Percentiles rank a stretch among this genome's conserved stretches.
These are phyloP conservation scores for Bruguiera parviflora DNA, from an alignment of 345 rosid genomes.

Conservation along the genomic window DNA sequence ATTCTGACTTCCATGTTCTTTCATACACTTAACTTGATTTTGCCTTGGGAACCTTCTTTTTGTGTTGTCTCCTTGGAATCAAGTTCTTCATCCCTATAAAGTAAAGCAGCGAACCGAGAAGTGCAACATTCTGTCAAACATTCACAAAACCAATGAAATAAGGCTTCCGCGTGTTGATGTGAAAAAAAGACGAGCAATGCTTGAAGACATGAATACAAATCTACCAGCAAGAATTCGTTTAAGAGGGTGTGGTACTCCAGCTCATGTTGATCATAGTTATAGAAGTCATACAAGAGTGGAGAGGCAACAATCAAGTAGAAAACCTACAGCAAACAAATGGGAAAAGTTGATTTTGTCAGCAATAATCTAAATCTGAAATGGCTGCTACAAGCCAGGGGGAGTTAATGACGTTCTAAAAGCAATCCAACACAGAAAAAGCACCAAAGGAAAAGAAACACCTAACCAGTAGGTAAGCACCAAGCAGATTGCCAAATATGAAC, in stretches of 20 bases:
- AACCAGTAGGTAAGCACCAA: slow-evolving; percentile 81
- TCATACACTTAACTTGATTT: slow-evolving; percentile 13
- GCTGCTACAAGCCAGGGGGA: neutral
- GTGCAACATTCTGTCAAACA: slow-evolving; percentile 61
- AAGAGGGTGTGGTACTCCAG: slow-evolving; percentile 44
- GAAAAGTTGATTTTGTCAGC: neutral
- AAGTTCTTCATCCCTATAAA: slow-evolving; percentile 87
- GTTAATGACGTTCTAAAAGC: neutral
- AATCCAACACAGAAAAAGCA: neutral
- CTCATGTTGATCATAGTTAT: slow-evolving; percentile 49
- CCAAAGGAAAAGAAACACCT: neutral
- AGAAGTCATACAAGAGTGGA: slow-evolving; percentile 79
- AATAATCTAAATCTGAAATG: neutral
- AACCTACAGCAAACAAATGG: slow-evolving; percentile 38
- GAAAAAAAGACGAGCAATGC: neutral
- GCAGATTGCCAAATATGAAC: slow-evolving; percentile 64
- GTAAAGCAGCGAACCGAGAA: slow-evolving; percentile 81
- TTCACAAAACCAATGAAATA: slow-evolving; percentile 6
- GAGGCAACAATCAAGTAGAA: slow-evolving; percentile 50
- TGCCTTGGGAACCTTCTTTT: slow-evolving; percentile 49
- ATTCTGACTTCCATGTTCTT: neutral
- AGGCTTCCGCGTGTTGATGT: neutral
- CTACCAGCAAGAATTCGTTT: slow-evolving; percentile 67
- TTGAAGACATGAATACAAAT: neutral
- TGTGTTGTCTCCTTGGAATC: slow-evolving; percentile 52